Percentiles rank a stretch among this genome's conserved stretches.
Evolutionary conservation across 169 alveolate species (phyloP).

Genomic region (Cryptosporidium canis): DNA sequence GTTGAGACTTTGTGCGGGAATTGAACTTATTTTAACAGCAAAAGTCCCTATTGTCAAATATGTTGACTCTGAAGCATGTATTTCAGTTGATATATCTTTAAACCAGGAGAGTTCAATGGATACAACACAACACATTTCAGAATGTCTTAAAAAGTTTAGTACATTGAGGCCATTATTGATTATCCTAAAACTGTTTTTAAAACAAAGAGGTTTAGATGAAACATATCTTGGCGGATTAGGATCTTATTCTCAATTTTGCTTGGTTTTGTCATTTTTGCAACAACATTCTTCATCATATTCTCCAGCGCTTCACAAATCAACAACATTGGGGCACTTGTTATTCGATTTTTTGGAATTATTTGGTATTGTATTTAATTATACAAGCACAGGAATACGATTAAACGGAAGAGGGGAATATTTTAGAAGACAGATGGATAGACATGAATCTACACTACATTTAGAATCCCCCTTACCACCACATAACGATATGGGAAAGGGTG

Average conservation of each 20-base stretch:
- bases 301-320: slow-evolving; percentile 18
- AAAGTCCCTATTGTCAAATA: slow-evolving; percentile 76
- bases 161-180: slow-evolving; percentile 76
- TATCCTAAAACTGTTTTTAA: slow-evolving; percentile 73
- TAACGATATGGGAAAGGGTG: slow-evolving; percentile 60
- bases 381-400: slow-evolving; percentile 52
- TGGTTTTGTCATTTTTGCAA: slow-evolving; percentile 73
- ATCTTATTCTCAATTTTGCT: slow-evolving; percentile 75
- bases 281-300: slow-evolving; percentile 74
- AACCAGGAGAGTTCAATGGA: slow-evolving; percentile 75
- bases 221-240: slow-evolving; percentile 79
- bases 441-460: not conserved
- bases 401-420: slow-evolving; percentile 62
- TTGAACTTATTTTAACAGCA: slow-evolving; percentile 75
- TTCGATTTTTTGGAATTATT: slow-evolving; percentile 72
- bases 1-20: slow-evolving; percentile 66
- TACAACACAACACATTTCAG: slow-evolving; percentile 72
- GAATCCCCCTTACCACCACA: slow-evolving; percentile 69
- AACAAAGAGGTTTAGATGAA: slow-evolving; percentile 74
- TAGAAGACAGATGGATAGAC: not conserved
- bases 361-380: slow-evolving; percentile 66
- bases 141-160: slow-evolving; percentile 68
- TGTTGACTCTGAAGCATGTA: slow-evolving; percentile 75
- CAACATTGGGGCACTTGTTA: slow-evolving; percentile 71
- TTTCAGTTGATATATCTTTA: slow-evolving; percentile 76